Conservation (phyloP, 2,329 filamentous ascomycete species). For the Aspergillus fischeri region DNA sequence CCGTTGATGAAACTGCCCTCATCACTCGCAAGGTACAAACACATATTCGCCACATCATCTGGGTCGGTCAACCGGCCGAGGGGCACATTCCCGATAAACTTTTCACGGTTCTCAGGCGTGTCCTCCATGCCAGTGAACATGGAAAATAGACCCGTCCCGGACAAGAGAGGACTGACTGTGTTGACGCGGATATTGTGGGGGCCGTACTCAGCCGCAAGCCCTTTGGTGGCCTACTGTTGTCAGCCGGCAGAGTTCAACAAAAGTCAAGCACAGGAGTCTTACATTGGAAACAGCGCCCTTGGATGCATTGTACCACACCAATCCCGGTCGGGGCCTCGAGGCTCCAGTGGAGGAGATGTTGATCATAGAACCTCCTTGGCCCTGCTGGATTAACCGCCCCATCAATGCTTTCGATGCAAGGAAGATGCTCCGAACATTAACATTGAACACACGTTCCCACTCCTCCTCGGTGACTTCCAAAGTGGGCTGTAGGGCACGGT, state of each 20-base stretch:
- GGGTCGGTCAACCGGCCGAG: constrained; percentile 41
- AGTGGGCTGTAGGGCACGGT: constrained; percentile 27
- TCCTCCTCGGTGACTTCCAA: constrained; percentile 41
- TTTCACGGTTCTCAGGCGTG: constrained; percentile 42
- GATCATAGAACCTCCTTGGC: constrained; percentile 40
- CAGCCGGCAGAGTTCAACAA: neutral
- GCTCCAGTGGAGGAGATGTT: constrained; percentile 45
- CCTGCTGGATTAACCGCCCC: constrained; percentile 35
- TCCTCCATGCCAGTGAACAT: constrained; percentile 40
- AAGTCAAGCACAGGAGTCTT: constrained; percentile 3
- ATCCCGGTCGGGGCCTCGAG: constrained; percentile 37
- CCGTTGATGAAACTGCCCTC: constrained; percentile 70
- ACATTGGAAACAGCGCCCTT: constrained; percentile 45
- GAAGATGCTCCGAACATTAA: constrained; percentile 44
- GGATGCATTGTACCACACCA: constrained; percentile 46
- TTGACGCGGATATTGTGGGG: constrained; percentile 70
- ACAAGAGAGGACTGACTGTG: constrained; percentile 64
- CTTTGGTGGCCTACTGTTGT: constrained; percentile 53
- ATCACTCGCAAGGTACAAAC: constrained; percentile 65
- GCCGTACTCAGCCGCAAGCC: constrained; percentile 69
- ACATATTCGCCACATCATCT: constrained; percentile 66
- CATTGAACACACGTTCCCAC: constrained; percentile 42
- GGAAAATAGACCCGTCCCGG: constrained; percentile 60
- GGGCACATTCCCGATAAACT: constrained; percentile 43
- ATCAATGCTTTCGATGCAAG: constrained; percentile 32